Evolutionary conservation across 495 filamentous ascomycete species (phyloP).

Genomic region (Aspergillus carlsbadensis): DNA sequence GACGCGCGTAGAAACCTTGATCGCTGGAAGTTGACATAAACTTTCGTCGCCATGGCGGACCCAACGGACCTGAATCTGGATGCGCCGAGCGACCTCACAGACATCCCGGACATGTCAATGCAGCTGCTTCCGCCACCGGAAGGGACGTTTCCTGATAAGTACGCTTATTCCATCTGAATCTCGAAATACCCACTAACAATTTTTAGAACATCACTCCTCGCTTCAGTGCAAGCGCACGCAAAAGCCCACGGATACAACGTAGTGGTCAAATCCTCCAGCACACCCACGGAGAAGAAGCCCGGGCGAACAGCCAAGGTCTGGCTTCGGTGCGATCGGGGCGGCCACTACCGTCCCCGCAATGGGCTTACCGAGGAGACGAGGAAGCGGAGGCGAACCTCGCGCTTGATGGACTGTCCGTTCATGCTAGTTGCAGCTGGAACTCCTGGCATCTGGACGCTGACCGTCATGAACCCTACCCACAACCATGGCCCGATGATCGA

Average conservation of each 20-base stretch:
- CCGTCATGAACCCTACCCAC: constrained; percentile 43
- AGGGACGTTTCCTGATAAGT: constrained; percentile 49
- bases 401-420: constrained; percentile 50
- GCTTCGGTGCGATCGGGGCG: constrained; percentile 51
- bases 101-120: constrained; percentile 48
- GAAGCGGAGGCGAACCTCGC: constrained; percentile 46
- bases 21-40: constrained; percentile 12
- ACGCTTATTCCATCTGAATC: constrained; percentile 7
- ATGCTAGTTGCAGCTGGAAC: constrained; percentile 47
- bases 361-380: constrained; percentile 50
- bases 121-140: constrained; percentile 44
- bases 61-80: constrained; percentile 46
- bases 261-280: constrained; percentile 49
- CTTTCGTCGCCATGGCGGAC: constrained; percentile 38
- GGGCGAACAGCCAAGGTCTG: constrained; percentile 48
- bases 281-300: constrained; percentile 48
- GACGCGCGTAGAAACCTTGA: constrained; percentile 18
- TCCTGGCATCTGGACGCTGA: constrained; percentile 46
- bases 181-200: constrained; percentile 5
- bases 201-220: constrained; percentile 33
- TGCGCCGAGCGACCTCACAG: constrained; percentile 49
- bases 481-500: constrained; percentile 48
- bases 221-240: constrained; percentile 45
- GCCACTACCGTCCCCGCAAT: constrained; percentile 50
- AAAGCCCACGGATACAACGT: constrained; percentile 49